Evolutionary conservation across 2,329 filamentous ascomycete genomes (phyloP).

Genomic region (Calonectria hawksworthii): DNA sequence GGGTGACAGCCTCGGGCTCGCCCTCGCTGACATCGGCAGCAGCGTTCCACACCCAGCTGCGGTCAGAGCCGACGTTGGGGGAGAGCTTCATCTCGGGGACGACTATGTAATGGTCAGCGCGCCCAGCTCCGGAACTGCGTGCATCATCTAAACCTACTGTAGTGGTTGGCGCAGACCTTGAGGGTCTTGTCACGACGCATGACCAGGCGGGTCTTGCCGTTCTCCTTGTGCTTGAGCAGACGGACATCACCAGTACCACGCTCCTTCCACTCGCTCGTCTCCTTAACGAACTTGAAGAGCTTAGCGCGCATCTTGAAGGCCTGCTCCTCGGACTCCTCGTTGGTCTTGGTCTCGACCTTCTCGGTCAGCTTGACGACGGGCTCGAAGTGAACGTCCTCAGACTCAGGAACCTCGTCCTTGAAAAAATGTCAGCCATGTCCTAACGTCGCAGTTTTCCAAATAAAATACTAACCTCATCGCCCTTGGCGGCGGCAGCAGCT

Average conservation of each 20-base stretch:
- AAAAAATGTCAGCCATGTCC: slow-evolving; percentile 25
- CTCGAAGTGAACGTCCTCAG: slow-evolving; percentile 96
- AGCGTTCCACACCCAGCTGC: slow-evolving; percentile 99
- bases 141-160: slow-evolving; percentile 75
- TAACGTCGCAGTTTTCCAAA: neutral
- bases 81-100: slow-evolving; percentile 99
- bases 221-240: slow-evolving; percentile 98
- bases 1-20: slow-evolving; percentile 93
- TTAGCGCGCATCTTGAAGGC: slow-evolving; percentile 99
- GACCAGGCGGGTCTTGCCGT: slow-evolving; percentile 95
- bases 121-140: neutral
- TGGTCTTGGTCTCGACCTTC: slow-evolving; percentile 97
- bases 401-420: slow-evolving; percentile 82
- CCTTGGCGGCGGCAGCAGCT: slow-evolving; percentile 70
- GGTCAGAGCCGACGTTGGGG: slow-evolving; percentile 97
- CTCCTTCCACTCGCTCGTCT: slow-evolving; percentile 98
- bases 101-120: slow-evolving; percentile 66
- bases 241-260: slow-evolving; percentile 96
- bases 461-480: slow-evolving; percentile 65
- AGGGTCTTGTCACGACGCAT: slow-evolving; percentile 99
- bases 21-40: slow-evolving; percentile 98
- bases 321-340: slow-evolving; percentile 98
- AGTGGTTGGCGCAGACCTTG: slow-evolving; percentile 99
- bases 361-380: slow-evolving; percentile 96
- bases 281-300: slow-evolving; percentile 97